Evolutionary conservation across 805 yeast species (phyloP), one percentile per base, ranked within the genome.

Genomic region (Blastobotrys chiropterorum): DNA sequence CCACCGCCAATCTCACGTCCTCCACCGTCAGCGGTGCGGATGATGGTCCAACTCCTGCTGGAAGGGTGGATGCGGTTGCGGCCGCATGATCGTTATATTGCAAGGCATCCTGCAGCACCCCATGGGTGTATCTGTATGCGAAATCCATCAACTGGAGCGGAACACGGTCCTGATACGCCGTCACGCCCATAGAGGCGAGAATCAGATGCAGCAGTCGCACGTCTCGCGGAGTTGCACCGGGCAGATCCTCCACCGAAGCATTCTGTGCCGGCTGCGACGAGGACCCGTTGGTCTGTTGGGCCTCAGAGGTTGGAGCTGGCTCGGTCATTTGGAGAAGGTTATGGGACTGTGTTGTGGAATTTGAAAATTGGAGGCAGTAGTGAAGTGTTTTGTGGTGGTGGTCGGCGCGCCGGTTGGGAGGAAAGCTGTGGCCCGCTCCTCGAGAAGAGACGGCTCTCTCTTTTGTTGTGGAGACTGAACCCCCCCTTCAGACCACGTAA

Each of bases 61-160:
- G 67, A 17, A 72, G 70, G 14, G 62, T 67, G 6, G 73, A 49
- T 16, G 61, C 47, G 39, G 59, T 56, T 31, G 66, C 58, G 53
- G 64, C 59, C 16, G 77, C 69, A 62, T 94, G 96, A 65, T 94
- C 99, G 55, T 82, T 85, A 68, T 90, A 94, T 1, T 86, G 74
- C 49, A 87, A 78, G 0, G 99, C 97, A 67, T 95, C 99, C 62
- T 86, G 86, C 53, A 95, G 70, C 2, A 94, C 85, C 3, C 90
- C 84, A 20, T 85, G 76, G 3, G 99, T 89, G 73, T 94, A 94
- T 56, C 76, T 60, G 69, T 87, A 85, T 13, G 99, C 98, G 72
- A 94, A 94, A 67, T 94, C 99, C 96, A 95, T 89, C 53, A 94
- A 74, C 67, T 94, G 98, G 20, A 95, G 68, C 0, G 98, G 97